Percentiles rank a stretch among this genome's conserved stretches.
Evolutionary conservation across 208 protist species (phyloP).

Genomic region (Trypanosoma mega): DNA sequence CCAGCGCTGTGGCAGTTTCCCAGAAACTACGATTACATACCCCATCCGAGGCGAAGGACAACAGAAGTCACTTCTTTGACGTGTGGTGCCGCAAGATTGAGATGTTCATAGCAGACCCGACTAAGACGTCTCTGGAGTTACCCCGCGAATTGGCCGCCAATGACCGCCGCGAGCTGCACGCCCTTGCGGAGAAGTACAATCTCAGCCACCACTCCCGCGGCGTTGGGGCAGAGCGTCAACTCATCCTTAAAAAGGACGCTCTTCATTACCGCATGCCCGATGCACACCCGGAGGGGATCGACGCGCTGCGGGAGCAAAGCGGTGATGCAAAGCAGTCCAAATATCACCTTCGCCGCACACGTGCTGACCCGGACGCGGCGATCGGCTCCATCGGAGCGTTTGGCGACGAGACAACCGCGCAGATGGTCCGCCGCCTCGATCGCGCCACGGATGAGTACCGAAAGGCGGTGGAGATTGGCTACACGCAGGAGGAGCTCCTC

Average conservation of each 20-base stretch:
- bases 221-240: constrained; percentile 36
- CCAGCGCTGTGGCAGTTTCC: no score
- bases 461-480: constrained; percentile 73
- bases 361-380: constrained; percentile 33
- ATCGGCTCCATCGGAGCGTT: constrained; percentile 67
- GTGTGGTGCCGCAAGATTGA: constrained; percentile 67
- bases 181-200: constrained; percentile 83
- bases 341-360: constrained; percentile 50
- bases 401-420: constrained; percentile 64
- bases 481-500: constrained; percentile 73
- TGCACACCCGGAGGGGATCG: constrained; percentile 43
- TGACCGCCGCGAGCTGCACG: constrained; percentile 79
- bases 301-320: constrained; percentile 43
- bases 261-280: constrained; percentile 78
- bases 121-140: constrained; percentile 68
- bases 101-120: constrained; percentile 75
- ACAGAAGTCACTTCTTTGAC: constrained; percentile 60
- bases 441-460: constrained; percentile 83
- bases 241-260: constrained; percentile 82
- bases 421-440: constrained; percentile 58
- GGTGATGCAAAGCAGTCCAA: constrained; percentile 64
- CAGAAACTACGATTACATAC: not conserved
- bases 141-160: constrained; percentile 60
- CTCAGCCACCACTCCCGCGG: constrained; percentile 75
- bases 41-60: constrained; percentile 55